Evolutionary conservation across 306 rosid genomes (phyloP).

Genomic region (Amphicarpaea edgeworthii): DNA sequence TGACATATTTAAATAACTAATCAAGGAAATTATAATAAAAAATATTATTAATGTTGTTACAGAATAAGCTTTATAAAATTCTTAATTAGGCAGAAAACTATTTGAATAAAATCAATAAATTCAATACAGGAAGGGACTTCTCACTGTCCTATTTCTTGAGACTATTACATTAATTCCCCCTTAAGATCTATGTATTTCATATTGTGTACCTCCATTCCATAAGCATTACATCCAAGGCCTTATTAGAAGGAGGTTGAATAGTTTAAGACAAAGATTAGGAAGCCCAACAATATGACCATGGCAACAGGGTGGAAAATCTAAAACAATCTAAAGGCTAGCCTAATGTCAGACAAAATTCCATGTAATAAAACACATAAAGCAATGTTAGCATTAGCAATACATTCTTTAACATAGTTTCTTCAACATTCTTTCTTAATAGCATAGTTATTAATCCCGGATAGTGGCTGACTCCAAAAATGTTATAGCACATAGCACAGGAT

Average conservation of each 20-base stretch:
- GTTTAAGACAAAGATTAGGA: constrained; percentile 31
- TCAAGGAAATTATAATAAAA: not conserved
- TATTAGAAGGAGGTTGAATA: constrained; percentile 14
- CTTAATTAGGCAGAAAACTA: constrained; percentile 14
- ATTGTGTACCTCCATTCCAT: not conserved
- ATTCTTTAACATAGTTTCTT: not conserved
- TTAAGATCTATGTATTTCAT: constrained; percentile 22
- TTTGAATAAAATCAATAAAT: constrained; percentile 38
- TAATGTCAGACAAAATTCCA: not conserved
- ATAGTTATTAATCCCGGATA: not conserved
- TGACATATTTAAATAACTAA: constrained; percentile 35
- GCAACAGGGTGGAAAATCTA: constrained; percentile 13
- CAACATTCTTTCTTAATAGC: not conserved
- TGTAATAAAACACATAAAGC: not conserved
- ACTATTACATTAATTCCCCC: constrained; percentile 1
- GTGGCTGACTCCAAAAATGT: not conserved
- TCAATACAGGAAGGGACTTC: constrained; percentile 16
- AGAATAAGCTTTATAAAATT: constrained; percentile 23
- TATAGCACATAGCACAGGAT: not conserved
- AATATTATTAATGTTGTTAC: not conserved
- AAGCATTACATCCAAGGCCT: constrained; percentile 22
- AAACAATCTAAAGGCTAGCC: constrained; percentile 15
- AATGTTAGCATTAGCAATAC: not conserved
- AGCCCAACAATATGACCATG: constrained; percentile 6
- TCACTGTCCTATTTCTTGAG: constrained; percentile 37